A percentile compares a stretch with the other conserved stretches of the same genome.
phyloP scores from a whole-genome alignment of 768 basidiomycete species.

The Hirschioporus abietinus region DNA sequence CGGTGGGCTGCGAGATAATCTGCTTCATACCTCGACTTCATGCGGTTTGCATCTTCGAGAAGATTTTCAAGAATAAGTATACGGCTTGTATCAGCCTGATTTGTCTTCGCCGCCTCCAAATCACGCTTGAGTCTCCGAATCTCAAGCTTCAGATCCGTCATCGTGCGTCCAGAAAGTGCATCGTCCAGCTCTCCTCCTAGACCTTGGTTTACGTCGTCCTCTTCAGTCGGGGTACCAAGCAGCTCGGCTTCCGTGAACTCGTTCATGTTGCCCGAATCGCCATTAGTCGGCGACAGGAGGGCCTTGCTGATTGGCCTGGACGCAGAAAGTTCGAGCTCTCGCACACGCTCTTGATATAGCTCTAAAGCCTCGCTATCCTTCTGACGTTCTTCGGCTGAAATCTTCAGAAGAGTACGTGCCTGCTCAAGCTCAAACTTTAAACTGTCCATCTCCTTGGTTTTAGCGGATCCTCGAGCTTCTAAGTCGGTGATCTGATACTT shows the following conservation, averaged over 20 bases:
- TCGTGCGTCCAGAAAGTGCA: slow-evolving; percentile 76
- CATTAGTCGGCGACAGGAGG: slow-evolving; percentile 21
- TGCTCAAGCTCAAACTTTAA: slow-evolving; percentile 76
- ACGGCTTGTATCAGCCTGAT: slow-evolving; percentile 70
- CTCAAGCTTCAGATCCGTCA: slow-evolving; percentile 88
- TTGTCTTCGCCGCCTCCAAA: slow-evolving; percentile 65
- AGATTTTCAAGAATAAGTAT: slow-evolving; percentile 87
- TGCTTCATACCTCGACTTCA: slow-evolving; percentile 83
- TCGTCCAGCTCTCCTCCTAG: slow-evolving; percentile 86
- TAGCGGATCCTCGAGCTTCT: slow-evolving; percentile 62
- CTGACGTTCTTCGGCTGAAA: slow-evolving; percentile 60
- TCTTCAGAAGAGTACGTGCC: slow-evolving; percentile 60
- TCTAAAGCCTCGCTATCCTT: slow-evolving; percentile 83
- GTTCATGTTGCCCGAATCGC: slow-evolving; percentile 18
- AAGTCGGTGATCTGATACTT: slow-evolving; percentile 80
- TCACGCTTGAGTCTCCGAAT: slow-evolving; percentile 79
- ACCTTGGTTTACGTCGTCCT: slow-evolving; percentile 44
- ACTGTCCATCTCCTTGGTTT: slow-evolving; percentile 66
- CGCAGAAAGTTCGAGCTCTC: slow-evolving; percentile 75
- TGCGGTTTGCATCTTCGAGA: slow-evolving; percentile 84
- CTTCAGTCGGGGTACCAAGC: slow-evolving; percentile 30
- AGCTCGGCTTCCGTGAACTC: slow-evolving; percentile 44
- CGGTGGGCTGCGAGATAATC: slow-evolving; percentile 85
- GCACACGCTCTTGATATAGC: slow-evolving; percentile 84
- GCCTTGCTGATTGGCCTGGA: slow-evolving; percentile 38